Evolutionary conservation across 192 early-diverging fungal genomes (phyloP).

Genomic region (Phlyctochytrium planicorne): DNA sequence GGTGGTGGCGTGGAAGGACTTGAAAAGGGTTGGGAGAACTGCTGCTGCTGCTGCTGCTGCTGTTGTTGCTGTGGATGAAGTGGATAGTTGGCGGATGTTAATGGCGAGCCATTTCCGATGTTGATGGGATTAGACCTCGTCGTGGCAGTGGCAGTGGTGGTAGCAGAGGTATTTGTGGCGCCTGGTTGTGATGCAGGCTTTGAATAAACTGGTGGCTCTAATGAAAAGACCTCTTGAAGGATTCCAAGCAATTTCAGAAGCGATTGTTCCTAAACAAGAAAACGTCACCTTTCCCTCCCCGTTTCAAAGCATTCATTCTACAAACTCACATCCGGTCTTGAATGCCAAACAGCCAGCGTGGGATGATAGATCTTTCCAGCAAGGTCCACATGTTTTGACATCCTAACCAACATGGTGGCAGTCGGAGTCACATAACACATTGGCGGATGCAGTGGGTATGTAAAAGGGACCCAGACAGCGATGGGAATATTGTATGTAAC

Average conservation of each 20-base stretch:
- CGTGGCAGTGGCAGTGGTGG: slow-evolving; percentile 12
- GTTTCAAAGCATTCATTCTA: no score
- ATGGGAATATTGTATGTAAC: slow-evolving; percentile 89
- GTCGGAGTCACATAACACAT: slow-evolving; percentile 88
- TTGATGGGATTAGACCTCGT: no score
- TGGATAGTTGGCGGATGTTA: no score
- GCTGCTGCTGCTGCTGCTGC: slow-evolving; percentile 28
- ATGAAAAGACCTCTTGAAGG: slow-evolving; percentile 69
- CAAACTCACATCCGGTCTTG: slow-evolving; percentile 44
- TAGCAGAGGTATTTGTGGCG: neutral
- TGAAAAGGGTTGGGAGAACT: slow-evolving; percentile 11
- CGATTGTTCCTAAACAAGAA: slow-evolving; percentile 10
- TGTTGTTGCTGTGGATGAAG: slow-evolving; percentile 12
- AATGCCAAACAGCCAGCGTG: slow-evolving; percentile 76
- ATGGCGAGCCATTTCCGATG: no score
- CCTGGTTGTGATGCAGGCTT: slow-evolving; percentile 35
- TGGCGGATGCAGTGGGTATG: slow-evolving; percentile 79
- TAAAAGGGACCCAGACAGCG: slow-evolving; percentile 80
- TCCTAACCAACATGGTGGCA: slow-evolving; percentile 77
- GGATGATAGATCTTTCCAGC: slow-evolving; percentile 81
- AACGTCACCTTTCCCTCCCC: no score
- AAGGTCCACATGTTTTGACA: slow-evolving; percentile 79
- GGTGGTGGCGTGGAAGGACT: slow-evolving; percentile 9
- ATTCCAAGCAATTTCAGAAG: slow-evolving; percentile 38
- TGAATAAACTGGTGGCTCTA: slow-evolving; percentile 77